phyloP scores from a whole-genome alignment of 2,329 filamentous ascomycete genomes.

The Cladosporium sphaerospermum region DNA sequence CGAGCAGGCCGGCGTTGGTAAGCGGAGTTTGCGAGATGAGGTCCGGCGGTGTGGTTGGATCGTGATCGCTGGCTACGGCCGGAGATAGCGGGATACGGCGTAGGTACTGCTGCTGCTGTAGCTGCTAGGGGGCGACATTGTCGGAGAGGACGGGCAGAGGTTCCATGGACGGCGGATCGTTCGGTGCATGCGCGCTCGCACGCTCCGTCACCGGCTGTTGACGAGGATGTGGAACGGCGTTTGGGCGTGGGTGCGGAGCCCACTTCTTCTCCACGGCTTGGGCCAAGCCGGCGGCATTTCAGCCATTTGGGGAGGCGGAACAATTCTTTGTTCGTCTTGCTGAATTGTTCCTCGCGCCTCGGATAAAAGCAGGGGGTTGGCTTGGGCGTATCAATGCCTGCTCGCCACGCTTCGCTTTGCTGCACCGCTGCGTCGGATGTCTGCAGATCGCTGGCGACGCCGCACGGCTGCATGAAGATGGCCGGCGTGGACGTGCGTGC shows the following conservation, averaged over 20 bases:
- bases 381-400: no score
- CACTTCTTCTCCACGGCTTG: background rate
- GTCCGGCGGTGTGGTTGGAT: background rate
- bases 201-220: background rate
- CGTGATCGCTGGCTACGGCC: background rate
- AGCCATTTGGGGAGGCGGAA: no score
- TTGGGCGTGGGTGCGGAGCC: background rate
- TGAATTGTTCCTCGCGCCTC: no score
- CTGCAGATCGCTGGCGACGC: no score
- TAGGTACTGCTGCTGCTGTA: background rate
- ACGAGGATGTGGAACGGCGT: background rate
- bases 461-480: no score
- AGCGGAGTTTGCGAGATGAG: background rate
- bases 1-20: background rate
- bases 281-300: no score
- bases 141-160: background rate
- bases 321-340: no score
- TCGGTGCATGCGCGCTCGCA: no score
- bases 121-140: background rate
- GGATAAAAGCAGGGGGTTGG: no score
- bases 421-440: no score
- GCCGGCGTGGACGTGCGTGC: no score
- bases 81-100: background rate
- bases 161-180: background rate
- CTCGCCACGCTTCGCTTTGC: no score